Evolutionary conservation across 2,329 filamentous ascomycete species (phyloP).

Genomic region (Trichoderma citrinoviride): DNA sequence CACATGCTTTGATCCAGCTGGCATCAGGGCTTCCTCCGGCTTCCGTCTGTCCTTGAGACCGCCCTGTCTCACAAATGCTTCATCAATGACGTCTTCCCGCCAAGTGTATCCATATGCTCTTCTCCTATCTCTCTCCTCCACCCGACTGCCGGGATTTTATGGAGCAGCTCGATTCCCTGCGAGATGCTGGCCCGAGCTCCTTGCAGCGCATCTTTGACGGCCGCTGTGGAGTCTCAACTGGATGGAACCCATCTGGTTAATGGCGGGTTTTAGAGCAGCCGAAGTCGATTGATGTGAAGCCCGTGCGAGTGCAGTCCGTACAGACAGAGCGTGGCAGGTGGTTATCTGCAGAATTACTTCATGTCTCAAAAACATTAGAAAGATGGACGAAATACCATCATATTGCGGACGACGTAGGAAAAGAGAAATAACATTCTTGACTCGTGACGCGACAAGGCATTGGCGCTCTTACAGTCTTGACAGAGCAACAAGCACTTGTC

Average conservation of each 20-base stretch:
- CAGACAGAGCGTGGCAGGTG: neutral
- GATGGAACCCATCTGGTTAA: neutral
- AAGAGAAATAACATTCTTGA: no score
- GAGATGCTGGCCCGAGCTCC: conserved; percentile 16
- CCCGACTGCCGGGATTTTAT: conserved; percentile 11
- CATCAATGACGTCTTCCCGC: conserved; percentile 11
- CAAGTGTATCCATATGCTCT: neutral
- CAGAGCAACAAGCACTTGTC: no score
- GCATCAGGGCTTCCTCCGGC: neutral
- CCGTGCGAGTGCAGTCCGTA: neutral
- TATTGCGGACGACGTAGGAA: no score
- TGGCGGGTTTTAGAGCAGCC: conserved; percentile 7
- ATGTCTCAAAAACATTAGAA: no score
- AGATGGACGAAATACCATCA: no score
- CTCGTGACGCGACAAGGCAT: no score
- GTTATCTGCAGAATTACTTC: neutral
- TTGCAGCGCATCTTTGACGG: conserved; percentile 15
- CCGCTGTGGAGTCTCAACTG: conserved; percentile 9
- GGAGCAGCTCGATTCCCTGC: conserved; percentile 1
- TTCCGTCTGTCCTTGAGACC: neutral
- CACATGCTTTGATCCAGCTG: neutral
- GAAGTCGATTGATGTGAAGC: neutral
- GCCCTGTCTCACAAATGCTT: neutral
- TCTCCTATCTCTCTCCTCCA: neutral
- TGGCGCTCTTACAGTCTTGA: no score